Conservation (phyloP, 73 alveolate genomes). For the Paramecium biaurelia region DNA sequence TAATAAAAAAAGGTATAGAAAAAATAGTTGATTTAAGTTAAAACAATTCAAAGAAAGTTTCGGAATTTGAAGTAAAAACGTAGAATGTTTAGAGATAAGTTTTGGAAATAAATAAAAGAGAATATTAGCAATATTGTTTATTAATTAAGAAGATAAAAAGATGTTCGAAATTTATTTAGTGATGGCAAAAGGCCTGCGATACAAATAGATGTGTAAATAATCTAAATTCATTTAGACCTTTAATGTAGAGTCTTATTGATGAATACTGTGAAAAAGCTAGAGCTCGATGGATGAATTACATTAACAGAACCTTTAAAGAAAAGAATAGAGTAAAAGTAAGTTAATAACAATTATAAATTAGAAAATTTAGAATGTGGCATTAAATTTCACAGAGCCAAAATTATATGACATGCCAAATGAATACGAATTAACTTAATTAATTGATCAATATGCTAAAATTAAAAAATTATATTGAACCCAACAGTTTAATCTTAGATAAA, state of each 20-base stretch:
- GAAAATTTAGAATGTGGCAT: not conserved
- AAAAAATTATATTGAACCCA: not conserved
- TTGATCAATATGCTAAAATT: not conserved
- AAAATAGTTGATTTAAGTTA: not conserved
- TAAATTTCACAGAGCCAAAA: not conserved
- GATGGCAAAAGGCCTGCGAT: not conserved
- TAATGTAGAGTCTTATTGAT: not conserved
- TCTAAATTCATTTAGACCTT: not conserved
- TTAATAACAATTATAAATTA: not conserved
- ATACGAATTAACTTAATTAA: not conserved
- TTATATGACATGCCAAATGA: slow-evolving; percentile 31
- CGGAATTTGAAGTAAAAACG: not conserved
- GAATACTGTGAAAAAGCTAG: not conserved
- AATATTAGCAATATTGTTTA: not conserved
- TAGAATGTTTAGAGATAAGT: not conserved
- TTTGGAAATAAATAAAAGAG: slow-evolving; percentile 3
- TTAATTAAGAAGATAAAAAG: not conserved
- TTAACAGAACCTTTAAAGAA: not conserved
- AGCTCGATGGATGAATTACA: not conserved
- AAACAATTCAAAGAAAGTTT: not conserved
- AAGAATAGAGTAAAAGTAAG: not conserved
- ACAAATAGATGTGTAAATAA: not conserved
- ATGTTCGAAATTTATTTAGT: not conserved
- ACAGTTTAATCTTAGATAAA: not conserved
- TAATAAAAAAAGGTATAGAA: not conserved